Evolutionary conservation across 768 basidiomycete genomes (phyloP).

Genomic region (Sistotremastrum niveocremeum): DNA sequence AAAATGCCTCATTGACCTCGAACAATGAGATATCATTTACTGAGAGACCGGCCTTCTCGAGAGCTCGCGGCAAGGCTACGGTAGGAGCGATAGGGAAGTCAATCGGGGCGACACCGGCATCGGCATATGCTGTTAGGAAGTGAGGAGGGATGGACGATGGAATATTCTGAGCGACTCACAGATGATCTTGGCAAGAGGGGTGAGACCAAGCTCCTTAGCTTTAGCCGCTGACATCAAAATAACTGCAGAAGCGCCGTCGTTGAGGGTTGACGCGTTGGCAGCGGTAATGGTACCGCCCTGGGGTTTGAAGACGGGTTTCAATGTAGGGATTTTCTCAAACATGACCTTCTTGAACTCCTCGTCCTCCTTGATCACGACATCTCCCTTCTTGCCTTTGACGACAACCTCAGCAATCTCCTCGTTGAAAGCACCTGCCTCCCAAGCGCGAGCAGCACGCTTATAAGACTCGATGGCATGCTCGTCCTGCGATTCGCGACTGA

Average conservation of each 20-base stretch:
- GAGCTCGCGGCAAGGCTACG: slow-evolving; percentile 75
- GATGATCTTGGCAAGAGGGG: slow-evolving; percentile 86
- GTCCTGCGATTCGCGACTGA: slow-evolving; percentile 82
- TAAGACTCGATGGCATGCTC: slow-evolving; percentile 91
- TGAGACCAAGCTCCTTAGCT: slow-evolving; percentile 80
- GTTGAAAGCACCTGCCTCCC: slow-evolving; percentile 73
- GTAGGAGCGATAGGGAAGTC: slow-evolving; percentile 96
- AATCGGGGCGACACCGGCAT: slow-evolving; percentile 91
- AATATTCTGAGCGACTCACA: slow-evolving; percentile 41
- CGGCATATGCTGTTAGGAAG: slow-evolving; percentile 66
- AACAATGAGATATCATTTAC: slow-evolving; percentile 78
- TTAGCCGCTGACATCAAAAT: slow-evolving; percentile 91
- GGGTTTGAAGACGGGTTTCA: slow-evolving; percentile 82
- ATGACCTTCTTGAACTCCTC: slow-evolving; percentile 97
- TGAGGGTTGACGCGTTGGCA: slow-evolving; percentile 89
- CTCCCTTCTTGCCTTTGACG: slow-evolving; percentile 90
- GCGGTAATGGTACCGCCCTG: slow-evolving; percentile 85
- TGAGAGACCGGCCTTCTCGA: slow-evolving; percentile 75
- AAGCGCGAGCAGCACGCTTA: slow-evolving; percentile 82
- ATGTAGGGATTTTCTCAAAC: slow-evolving; percentile 82
- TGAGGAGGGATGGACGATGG: slow-evolving; percentile 1
- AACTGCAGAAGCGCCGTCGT: slow-evolving; percentile 92
- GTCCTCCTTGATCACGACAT: slow-evolving; percentile 80
- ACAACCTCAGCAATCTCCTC: slow-evolving; percentile 83
- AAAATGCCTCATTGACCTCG: slow-evolving; percentile 98